A percentile compares a stretch with the other conserved stretches of the same genome.
These are phyloP conservation scores for Dioscorea dumetorum DNA, from an alignment of 106 monocot species.

Conservation along the genomic window DNA sequence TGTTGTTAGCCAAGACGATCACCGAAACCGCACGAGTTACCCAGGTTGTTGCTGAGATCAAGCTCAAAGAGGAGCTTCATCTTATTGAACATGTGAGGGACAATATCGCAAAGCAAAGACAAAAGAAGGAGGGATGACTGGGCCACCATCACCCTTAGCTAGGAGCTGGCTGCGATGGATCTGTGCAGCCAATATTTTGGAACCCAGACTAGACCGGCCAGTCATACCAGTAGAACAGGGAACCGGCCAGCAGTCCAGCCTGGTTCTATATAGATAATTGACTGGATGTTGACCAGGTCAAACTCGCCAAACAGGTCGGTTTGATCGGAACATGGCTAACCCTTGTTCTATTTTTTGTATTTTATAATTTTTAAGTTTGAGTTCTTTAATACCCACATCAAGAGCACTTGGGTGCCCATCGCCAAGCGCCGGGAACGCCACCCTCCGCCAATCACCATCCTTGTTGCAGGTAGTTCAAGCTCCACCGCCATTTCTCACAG, in stretches of 20 bases:
- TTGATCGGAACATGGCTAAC: too few species aligned
- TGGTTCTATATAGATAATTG: too few species aligned
- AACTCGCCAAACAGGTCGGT: too few species aligned
- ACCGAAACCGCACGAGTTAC: constrained; percentile 83
- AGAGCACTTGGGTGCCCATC: constrained; percentile 95
- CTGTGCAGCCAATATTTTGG: constrained; percentile 3
- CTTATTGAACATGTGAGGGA: constrained; percentile 34
- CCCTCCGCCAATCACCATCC: constrained; percentile 24
- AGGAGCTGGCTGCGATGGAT: constrained; percentile 58
- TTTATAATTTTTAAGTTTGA: too few species aligned
- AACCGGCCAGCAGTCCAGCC: too few species aligned
- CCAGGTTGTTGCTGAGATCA: constrained; percentile 71
- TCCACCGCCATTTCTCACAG: too few species aligned
- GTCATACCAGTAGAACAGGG: too few species aligned
- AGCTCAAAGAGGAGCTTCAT: constrained; percentile 60
- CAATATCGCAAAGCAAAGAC: constrained; percentile 63
- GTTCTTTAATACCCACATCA: constrained; percentile 89
- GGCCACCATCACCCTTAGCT: constrained; percentile 35
- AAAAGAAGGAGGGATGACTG: constrained; percentile 29
- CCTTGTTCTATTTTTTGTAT: too few species aligned
- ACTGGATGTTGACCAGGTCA: too few species aligned
- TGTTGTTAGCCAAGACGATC: constrained; percentile 72
- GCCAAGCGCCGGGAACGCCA: constrained; percentile 83
- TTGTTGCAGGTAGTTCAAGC: constrained; percentile 52
- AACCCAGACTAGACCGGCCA: too few species aligned